These are phyloP conservation scores for Gilbertella persicaria DNA, from an alignment of 371 early-diverging fungal genomes.

Conservation along the genomic window DNA sequence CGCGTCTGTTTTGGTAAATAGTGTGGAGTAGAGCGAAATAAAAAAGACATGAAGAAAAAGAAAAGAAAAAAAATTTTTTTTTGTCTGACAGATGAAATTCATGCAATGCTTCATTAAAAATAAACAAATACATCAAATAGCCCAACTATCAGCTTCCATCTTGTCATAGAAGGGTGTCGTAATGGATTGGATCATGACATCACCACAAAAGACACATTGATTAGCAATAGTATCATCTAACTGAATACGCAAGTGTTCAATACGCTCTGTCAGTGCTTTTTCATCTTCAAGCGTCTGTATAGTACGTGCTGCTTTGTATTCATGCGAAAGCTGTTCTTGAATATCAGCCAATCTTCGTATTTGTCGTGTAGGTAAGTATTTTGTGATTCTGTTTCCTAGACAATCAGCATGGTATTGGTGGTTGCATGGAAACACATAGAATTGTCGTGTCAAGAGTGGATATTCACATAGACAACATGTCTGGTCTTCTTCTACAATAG, in stretches of 20 bases:
- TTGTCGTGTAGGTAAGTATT: slow-evolving; percentile 37
- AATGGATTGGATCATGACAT: slow-evolving; percentile 82
- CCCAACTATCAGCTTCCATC: slow-evolving; percentile 65
- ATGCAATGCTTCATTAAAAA: too few relatives aligned
- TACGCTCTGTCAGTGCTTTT: slow-evolving; percentile 14
- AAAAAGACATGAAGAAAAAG: neutral
- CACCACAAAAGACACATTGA: slow-evolving; percentile 89
- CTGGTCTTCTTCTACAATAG: slow-evolving; percentile 24
- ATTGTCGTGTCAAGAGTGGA: slow-evolving; percentile 38
- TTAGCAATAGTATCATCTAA: slow-evolving; percentile 79
- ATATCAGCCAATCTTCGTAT: slow-evolving; percentile 52
- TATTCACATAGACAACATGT: slow-evolving; percentile 32
- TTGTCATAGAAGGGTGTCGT: slow-evolving; percentile 66
- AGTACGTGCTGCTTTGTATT: slow-evolving; percentile 25
- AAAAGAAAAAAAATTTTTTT: slow-evolving; percentile 1
- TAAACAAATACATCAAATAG: slow-evolving; percentile 27
- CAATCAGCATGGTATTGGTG: slow-evolving; percentile 77
- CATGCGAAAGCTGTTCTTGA: slow-evolving; percentile 59
- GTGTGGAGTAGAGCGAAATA: neutral
- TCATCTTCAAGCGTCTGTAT: slow-evolving; percentile 24
- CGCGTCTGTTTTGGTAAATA: slow-evolving; percentile 2
- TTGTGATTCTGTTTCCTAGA: slow-evolving; percentile 61
- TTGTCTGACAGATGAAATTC: too few relatives aligned
- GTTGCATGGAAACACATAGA: slow-evolving; percentile 26
- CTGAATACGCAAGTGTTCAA: slow-evolving; percentile 52